A percentile compares a stretch with the other conserved stretches of the same genome.
Evolutionary conservation across 495 filamentous ascomycete genomes (phyloP).

Genomic region (Penicillium coprophilum): DNA sequence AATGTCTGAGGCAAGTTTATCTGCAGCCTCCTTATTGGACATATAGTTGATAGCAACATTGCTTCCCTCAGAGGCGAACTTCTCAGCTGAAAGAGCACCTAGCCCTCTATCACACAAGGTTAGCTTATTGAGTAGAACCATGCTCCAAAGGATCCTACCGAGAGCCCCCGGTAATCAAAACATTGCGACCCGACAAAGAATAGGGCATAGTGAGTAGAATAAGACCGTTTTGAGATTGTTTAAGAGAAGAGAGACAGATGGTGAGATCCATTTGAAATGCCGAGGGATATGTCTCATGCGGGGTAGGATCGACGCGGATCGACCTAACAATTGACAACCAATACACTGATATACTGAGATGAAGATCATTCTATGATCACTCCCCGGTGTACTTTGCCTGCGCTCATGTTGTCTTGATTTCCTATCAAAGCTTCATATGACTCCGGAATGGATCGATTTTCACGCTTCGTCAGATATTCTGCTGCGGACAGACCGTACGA

Average conservation of each 20-base stretch:
- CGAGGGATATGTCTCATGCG: slow-evolving; percentile 8
- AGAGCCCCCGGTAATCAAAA: slow-evolving; percentile 69
- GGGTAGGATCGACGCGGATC: neutral
- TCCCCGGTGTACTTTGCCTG: no score
- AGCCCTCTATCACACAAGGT: slow-evolving; percentile 51
- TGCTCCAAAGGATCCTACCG: slow-evolving; percentile 42
- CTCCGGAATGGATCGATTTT: no score
- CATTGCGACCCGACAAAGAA: slow-evolving; percentile 59
- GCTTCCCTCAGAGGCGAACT: slow-evolving; percentile 65
- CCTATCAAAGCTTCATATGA: no score
- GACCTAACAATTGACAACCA: neutral
- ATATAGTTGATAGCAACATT: slow-evolving; percentile 73
- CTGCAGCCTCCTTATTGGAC: slow-evolving; percentile 52
- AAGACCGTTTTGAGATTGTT: neutral
- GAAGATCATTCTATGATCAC: no score
- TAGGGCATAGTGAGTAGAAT: slow-evolving; percentile 53
- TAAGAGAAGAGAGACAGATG: neutral
- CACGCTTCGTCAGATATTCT: neutral
- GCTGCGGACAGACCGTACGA: neutral
- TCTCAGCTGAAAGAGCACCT: slow-evolving; percentile 59
- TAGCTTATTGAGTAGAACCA: slow-evolving; percentile 1
- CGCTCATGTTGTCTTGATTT: no score
- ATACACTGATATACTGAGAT: no score
- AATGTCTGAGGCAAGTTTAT: slow-evolving; percentile 53
- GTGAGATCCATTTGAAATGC: no score